Percentiles rank a stretch among this genome's conserved stretches.
Evolutionary conservation across 1,284 basidiomycete species (phyloP).

Genomic region (Trichosporon sp.): DNA sequence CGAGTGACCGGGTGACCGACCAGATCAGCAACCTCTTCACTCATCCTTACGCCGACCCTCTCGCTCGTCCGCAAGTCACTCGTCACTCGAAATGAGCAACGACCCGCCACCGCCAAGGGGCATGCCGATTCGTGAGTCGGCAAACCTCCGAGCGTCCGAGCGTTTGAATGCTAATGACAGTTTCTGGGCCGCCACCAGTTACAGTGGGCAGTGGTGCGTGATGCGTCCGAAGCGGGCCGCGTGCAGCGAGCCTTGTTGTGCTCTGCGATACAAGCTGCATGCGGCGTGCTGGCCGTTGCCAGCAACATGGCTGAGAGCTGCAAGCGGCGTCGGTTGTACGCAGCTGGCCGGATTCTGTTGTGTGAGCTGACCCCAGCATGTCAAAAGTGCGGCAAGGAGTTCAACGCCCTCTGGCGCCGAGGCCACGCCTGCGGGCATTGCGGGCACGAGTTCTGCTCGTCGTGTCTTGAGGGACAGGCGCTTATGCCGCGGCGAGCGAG

Average conservation of each 20-base stretch:
- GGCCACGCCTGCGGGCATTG: slow-evolving; percentile 44
- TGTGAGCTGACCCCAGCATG: slow-evolving; percentile 27
- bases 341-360: too few species aligned
- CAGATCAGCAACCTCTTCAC: background rate
- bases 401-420: slow-evolving; percentile 42
- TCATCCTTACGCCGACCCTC: too few species aligned
- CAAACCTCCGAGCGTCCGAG: background rate
- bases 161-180: slow-evolving; percentile 18
- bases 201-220: slow-evolving; percentile 40
- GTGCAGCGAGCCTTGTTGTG: too few species aligned
- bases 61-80: too few species aligned
- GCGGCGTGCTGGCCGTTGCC: too few species aligned
- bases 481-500: slow-evolving; percentile 39
- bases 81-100: background rate
- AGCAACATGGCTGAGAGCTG: too few species aligned
- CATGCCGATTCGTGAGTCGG: slow-evolving; percentile 37
- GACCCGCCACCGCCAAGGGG: slow-evolving; percentile 16
- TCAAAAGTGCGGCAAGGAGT: slow-evolving; percentile 42
- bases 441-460: slow-evolving; percentile 45
- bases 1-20: background rate
- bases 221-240: too few species aligned
- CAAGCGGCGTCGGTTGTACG: too few species aligned
- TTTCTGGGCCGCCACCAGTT: slow-evolving; percentile 46
- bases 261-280: background rate
- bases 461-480: slow-evolving; percentile 42